Percentiles rank a stretch among this genome's conserved stretches.
These are phyloP conservation scores for Polygonum aviculare DNA, from an alignment of 148 eudicot species.

Conservation along the genomic window DNA sequence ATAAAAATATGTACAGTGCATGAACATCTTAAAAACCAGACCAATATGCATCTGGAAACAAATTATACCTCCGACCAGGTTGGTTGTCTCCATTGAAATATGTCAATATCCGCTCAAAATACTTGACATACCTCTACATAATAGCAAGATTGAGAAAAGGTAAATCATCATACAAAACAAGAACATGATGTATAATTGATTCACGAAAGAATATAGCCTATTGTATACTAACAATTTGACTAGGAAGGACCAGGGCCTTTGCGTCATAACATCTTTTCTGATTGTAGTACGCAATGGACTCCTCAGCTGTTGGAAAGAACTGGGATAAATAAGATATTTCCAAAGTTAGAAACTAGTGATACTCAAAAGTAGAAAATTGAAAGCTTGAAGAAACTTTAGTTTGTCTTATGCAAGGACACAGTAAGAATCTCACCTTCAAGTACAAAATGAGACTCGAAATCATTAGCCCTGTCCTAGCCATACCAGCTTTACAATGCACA, in stretches of 20 bases:
- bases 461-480: conserved; percentile 99
- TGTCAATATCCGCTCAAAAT: conserved; percentile 71
- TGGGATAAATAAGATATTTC: conserved; percentile 24
- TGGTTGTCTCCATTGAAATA: conserved; percentile 91
- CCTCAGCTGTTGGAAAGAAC: conserved; percentile 99
- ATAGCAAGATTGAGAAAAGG: conserved; percentile 5
- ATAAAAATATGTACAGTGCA: background rate
- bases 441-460: conserved; percentile 88
- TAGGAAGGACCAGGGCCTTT: conserved; percentile 95
- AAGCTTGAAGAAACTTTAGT: background rate
- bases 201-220: background rate
- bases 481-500: conserved; percentile 99
- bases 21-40: background rate
- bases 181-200: background rate
- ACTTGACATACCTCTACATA: conserved; percentile 86
- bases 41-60: background rate
- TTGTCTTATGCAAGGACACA: background rate
- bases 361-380: background rate
- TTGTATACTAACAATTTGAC: conserved; percentile 79
- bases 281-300: conserved; percentile 91
- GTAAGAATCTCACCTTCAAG: conserved; percentile 55
- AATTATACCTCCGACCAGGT: conserved; percentile 84
- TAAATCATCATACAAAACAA: conserved; percentile 11
- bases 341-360: background rate
- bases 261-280: conserved; percentile 91